Conservation (phyloP, 257 asterid species). For the Capsicum pubescens region DNA sequence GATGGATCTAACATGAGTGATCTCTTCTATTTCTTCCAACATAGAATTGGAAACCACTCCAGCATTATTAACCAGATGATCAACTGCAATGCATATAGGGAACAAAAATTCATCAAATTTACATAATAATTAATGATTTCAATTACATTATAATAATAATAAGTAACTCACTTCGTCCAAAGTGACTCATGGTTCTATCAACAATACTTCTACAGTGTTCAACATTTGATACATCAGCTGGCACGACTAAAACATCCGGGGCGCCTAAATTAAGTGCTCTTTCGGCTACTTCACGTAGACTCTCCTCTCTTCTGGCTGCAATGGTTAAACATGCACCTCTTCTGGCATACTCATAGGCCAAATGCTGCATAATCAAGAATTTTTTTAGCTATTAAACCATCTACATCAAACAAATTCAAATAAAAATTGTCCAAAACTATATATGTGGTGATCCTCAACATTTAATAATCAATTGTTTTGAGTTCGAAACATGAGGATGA, state of each 20-base stretch:
- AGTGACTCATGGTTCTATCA: slow-evolving; percentile 58
- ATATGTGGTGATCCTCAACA: no score
- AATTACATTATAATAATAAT: neutral
- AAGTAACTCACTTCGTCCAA: slow-evolving; percentile 53
- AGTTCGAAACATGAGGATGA: no score
- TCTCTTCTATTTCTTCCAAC: slow-evolving; percentile 62
- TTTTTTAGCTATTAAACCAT: neutral
- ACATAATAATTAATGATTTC: neutral
- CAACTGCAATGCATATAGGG: slow-evolving; percentile 44
- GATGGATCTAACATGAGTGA: slow-evolving; percentile 48
- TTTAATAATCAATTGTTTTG: no score
- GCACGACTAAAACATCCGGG: slow-evolving; percentile 56
- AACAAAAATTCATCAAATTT: neutral
- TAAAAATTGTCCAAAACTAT: neutral
- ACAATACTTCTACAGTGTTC: slow-evolving; percentile 62
- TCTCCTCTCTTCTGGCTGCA: slow-evolving; percentile 70
- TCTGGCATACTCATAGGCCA: slow-evolving; percentile 79
- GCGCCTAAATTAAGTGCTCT: slow-evolving; percentile 62
- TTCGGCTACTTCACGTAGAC: slow-evolving; percentile 60
- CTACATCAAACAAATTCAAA: neutral
- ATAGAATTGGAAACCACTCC: slow-evolving; percentile 55
- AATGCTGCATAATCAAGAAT: slow-evolving; percentile 43
- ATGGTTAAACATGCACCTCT: slow-evolving; percentile 73
- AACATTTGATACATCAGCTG: slow-evolving; percentile 53
- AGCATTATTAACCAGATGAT: slow-evolving; percentile 77